Percentiles rank a stretch among this genome's conserved stretches.
phyloP scores from a whole-genome alignment of 108 stramenopile species.

The Cyclotella baltica region DNA sequence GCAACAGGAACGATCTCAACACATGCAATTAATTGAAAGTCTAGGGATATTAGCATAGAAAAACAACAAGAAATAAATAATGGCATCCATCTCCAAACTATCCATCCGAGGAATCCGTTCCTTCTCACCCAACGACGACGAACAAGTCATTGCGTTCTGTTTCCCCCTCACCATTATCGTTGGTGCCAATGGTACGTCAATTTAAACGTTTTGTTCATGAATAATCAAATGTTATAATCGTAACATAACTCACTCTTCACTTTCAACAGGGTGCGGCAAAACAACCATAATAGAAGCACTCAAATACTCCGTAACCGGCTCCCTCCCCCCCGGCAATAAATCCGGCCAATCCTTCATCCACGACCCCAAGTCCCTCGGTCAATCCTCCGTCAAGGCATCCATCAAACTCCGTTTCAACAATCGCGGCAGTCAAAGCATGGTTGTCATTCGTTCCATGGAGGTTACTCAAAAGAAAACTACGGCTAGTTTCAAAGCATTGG shows the following conservation, averaged over 20 bases:
- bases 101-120: slow-evolving; percentile 96
- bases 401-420: slow-evolving; percentile 92
- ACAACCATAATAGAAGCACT: slow-evolving; percentile 99
- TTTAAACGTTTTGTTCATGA: not conserved
- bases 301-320: slow-evolving; percentile 96
- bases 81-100: slow-evolving; percentile 96
- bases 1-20: too few relatives aligned
- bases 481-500: slow-evolving; percentile 89
- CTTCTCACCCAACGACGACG: slow-evolving; percentile 96
- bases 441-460: slow-evolving; percentile 92
- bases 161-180: slow-evolving; percentile 99
- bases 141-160: slow-evolving; percentile 96
- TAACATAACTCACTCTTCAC: not conserved
- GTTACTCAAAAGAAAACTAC: slow-evolving; percentile 88
- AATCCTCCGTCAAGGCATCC: slow-evolving; percentile 77
- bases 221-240: too few relatives aligned
- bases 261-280: slow-evolving; percentile 74
- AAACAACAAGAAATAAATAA: slow-evolving; percentile 18
- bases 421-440: slow-evolving; percentile 78
- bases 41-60: not conserved
- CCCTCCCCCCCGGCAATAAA: slow-evolving; percentile 92
- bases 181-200: slow-evolving; percentile 76
- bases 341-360: slow-evolving; percentile 94
- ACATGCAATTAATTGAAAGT: too few relatives aligned
- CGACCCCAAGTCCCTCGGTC: slow-evolving; percentile 84